phyloP scores from a whole-genome alignment of 2,329 filamentous ascomycete species.

The Pseudocercospora eumusae region DNA sequence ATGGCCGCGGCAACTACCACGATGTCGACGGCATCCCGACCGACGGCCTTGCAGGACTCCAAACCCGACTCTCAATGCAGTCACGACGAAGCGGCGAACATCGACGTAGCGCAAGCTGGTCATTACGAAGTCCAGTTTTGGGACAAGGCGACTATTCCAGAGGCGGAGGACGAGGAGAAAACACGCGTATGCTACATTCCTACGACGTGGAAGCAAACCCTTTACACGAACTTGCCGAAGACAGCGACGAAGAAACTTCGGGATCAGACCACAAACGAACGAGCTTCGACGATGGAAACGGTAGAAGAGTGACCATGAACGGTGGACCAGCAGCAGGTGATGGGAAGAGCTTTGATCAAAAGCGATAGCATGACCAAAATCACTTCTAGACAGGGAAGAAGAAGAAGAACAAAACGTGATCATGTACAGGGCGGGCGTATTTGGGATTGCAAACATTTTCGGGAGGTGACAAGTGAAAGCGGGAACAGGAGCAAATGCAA shows the following conservation, averaged over 20 bases:
- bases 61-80: conserved; percentile 93
- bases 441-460: background rate
- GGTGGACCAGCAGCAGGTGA: conserved; percentile 12
- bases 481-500: conserved; percentile 8
- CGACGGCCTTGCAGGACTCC: conserved; percentile 83
- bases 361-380: conserved; percentile 10
- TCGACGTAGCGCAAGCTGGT: conserved; percentile 58
- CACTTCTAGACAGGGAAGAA: background rate
- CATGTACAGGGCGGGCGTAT: conserved; percentile 21
- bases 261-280: conserved; percentile 37
- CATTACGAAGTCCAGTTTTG: conserved; percentile 42
- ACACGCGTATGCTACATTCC: conserved; percentile 71
- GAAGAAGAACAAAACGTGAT: conserved; percentile 1
- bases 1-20: conserved; percentile 39
- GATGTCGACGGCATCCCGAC: conserved; percentile 80
- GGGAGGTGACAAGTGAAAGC: background rate
- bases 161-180: conserved; percentile 14
- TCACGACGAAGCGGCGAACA: conserved; percentile 68
- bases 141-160: conserved; percentile 48
- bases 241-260: conserved; percentile 64
- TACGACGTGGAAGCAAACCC: conserved; percentile 79
- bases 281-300: conserved; percentile 38
- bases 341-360: conserved; percentile 30
- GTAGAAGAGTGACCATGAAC: conserved; percentile 20
- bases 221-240: conserved; percentile 75